Base-by-base conservation (phyloP, 83 land plant genomes). In the Picea engelmannii region DNA sequence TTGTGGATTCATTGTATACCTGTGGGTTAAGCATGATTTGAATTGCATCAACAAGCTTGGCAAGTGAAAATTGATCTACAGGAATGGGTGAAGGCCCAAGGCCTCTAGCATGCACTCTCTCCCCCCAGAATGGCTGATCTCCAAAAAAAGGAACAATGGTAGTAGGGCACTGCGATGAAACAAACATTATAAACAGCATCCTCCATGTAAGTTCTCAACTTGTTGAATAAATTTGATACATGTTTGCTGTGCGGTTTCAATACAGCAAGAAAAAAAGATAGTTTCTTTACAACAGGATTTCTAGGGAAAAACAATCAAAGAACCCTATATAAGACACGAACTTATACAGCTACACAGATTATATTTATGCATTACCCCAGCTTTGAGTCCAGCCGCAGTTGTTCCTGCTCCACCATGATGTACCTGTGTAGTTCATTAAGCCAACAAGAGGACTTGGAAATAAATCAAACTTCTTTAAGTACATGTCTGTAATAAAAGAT, bases 351-450 rank as follows among this genome's bases (percentile, higher is more conserved):
- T 73, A 73, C 42, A 73, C 55, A 73, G 24, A 73, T 10, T 44
- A 73, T 21, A 73, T 44, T 24, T 27, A 25, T 24, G 35, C 42
- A 16, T 80, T 91, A 95, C 98, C 84, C 92, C 98, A 81, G 98
- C 94, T 85, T 88, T 93, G 65, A 95, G 94, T 23, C 98, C 96
- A 81, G 98, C 96, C 67, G 98, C 96, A 38, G 98, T 95, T 83
- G 98, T 95, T 79, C 98, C 98, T 79, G 98, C 98, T 74, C 96
- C 98, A 15, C 98, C 96, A 81, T 95, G 98, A 86, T 95, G 96
- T 31, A 95, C 98, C 98, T 95, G 83, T 59, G 78, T 81, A 31
- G 60, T 49, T 47, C 47, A 59, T 21, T 78, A 58, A 78, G 63
- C 18, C 79, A 78, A 8, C 35, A 77, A 3, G 63, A 25, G 13